Percentiles rank a stretch among this genome's conserved stretches.
These are phyloP conservation scores for Wickerhamiella hasegawae DNA, from an alignment of 805 yeast species.

Conservation along the genomic window DNA sequence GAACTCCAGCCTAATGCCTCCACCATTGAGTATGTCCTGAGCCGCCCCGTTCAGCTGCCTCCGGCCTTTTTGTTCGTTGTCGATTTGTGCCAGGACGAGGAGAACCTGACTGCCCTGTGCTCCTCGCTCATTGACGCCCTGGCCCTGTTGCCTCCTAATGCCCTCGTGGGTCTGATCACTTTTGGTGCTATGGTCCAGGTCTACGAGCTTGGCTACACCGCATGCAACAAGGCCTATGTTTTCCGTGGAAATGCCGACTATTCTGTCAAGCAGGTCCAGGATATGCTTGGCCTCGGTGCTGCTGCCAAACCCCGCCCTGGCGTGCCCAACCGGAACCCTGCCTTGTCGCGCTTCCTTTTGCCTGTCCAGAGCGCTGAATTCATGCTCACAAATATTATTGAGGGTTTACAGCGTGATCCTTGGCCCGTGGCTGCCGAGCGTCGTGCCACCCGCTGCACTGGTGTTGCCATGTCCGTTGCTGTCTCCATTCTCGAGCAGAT, in stretches of 20 bases:
- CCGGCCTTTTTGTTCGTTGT: constrained; percentile 77
- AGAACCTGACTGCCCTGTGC: constrained; percentile 68
- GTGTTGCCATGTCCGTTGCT: constrained; percentile 81
- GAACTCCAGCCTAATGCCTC: constrained; percentile 56
- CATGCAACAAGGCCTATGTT: constrained; percentile 58
- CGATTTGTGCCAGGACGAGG: constrained; percentile 81
- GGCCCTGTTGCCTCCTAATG: constrained; percentile 66
- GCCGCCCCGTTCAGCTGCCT: constrained; percentile 67
- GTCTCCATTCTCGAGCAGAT: constrained; percentile 66
- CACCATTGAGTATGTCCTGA: constrained; percentile 72
- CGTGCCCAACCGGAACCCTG: constrained; percentile 23
- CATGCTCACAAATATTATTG: constrained; percentile 64
- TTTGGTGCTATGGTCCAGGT: constrained; percentile 83
- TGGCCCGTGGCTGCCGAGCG: constrained; percentile 73
- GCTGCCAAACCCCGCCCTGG: constrained; percentile 5
- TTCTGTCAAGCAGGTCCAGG: constrained; percentile 35
- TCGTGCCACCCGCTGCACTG: constrained; percentile 83
- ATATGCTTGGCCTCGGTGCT: constrained; percentile 36
- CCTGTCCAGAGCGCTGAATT: constrained; percentile 70
- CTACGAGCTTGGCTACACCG: constrained; percentile 60
- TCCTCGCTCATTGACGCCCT: constrained; percentile 64
- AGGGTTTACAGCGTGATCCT: constrained; percentile 60
- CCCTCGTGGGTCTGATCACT: constrained; percentile 74
- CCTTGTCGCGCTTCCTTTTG: constrained; percentile 46
- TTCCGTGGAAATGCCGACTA: constrained; percentile 86